A percentile compares a stretch with the other conserved stretches of the same genome.
Evolutionary conservation across 2,329 filamentous ascomycete species (phyloP).

Genomic region (Fusarium tjaetaba): DNA sequence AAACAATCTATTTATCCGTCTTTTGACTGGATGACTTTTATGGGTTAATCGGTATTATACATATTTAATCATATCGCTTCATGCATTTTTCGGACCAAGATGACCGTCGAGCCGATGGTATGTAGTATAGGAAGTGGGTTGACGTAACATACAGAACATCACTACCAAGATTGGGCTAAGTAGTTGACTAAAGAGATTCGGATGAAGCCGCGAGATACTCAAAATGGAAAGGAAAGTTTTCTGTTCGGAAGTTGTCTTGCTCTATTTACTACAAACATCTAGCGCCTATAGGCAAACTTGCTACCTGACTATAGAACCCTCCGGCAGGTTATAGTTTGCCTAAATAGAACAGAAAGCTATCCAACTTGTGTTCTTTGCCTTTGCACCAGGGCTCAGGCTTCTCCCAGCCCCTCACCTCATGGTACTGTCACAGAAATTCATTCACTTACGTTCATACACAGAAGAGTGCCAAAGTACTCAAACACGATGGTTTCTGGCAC

Average conservation of each 20-base stretch:
- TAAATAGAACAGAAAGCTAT: too few relatives aligned
- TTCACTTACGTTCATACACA: too few relatives aligned
- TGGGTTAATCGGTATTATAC: neutral
- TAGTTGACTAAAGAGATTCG: neutral
- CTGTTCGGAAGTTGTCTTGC: neutral
- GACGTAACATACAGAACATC: neutral
- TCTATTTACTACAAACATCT: neutral
- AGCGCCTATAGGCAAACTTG: neutral
- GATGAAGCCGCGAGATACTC: neutral
- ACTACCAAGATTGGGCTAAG: fast-evolving
- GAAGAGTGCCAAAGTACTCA: neutral
- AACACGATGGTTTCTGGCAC: fast-evolving
- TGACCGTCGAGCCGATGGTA: neutral
- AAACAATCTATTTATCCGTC: slow-evolving; percentile 32
- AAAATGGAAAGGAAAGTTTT: neutral
- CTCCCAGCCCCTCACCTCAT: neutral
- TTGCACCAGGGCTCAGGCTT: fast-evolving
- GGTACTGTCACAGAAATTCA: fast-evolving
- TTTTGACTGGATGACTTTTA: neutral
- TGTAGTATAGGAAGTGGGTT: neutral
- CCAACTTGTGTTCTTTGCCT: fast-evolving
- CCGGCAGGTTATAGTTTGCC: neutral
- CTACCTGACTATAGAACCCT: fast-evolving
- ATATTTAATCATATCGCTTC: neutral
- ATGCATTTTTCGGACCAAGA: neutral